Evolutionary conservation across 2,329 filamentous ascomycete genomes (phyloP).

Genomic region (Colletotrichum lindemuthianum): DNA sequence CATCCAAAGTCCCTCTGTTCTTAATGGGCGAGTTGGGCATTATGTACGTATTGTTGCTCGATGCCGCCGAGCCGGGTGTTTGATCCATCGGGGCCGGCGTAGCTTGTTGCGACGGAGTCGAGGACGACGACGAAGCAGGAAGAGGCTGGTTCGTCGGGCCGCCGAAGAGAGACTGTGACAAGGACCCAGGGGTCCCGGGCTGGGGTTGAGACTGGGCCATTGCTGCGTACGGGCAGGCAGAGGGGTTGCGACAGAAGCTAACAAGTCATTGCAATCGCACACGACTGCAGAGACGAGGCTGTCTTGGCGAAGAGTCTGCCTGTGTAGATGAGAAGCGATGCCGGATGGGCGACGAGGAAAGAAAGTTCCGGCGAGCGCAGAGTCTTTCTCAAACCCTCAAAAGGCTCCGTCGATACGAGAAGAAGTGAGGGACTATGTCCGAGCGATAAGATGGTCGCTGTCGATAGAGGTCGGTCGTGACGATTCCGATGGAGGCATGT

Average conservation of each 20-base stretch:
- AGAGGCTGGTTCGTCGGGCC: constrained; percentile 45
- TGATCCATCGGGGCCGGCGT: constrained; percentile 45
- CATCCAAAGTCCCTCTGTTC: constrained; percentile 71
- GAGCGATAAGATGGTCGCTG: too few relatives aligned
- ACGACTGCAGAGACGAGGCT: constrained; percentile 6
- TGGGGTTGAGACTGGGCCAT: constrained; percentile 49
- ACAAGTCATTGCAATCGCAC: constrained; percentile 29
- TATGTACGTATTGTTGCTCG: constrained; percentile 83
- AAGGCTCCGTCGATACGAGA: too few relatives aligned
- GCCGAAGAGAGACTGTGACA: constrained; percentile 59
- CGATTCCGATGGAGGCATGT: constrained; percentile 11
- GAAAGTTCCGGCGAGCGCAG: background rate
- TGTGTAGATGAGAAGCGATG: background rate
- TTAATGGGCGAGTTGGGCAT: constrained; percentile 88
- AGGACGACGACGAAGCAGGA: constrained; percentile 43
- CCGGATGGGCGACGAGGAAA: background rate
- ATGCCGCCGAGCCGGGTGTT: constrained; percentile 61
- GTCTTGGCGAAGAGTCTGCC: background rate
- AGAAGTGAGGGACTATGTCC: too few relatives aligned
- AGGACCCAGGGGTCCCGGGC: constrained; percentile 56
- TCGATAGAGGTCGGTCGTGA: too few relatives aligned
- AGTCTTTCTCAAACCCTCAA: too few relatives aligned
- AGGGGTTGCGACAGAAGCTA: constrained; percentile 6
- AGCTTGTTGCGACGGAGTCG: constrained; percentile 38
- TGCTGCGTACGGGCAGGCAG: constrained; percentile 32